Conservation (phyloP, 176 grass and related monocot species). For the Paspalum vaginatum region DNA sequence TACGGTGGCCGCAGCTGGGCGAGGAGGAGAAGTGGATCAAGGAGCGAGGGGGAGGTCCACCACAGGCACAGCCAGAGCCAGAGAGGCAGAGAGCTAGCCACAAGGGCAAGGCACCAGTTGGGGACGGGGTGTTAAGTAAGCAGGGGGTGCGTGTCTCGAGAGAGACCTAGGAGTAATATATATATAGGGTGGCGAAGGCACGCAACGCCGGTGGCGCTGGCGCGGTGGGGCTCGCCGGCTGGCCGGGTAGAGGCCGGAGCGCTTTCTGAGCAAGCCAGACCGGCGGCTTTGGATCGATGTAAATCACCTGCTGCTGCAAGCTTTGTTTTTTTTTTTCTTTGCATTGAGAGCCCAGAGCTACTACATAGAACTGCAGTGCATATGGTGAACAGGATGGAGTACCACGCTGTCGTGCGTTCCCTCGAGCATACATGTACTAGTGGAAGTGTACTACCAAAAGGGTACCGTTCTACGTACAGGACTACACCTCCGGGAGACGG, state of each 20-base stretch:
- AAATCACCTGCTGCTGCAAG: conserved; percentile 5
- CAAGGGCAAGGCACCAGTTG: conserved; percentile 2
- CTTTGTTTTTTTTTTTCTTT: conserved; percentile 21
- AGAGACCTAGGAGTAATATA: conserved; percentile 54
- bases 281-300: neutral
- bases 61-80: too few relatives aligned
- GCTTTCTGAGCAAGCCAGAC: conserved; percentile 25
- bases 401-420: neutral
- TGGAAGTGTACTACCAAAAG: neutral
- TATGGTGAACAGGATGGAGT: neutral
- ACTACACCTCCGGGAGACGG: neutral
- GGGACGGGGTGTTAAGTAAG: conserved; percentile 55
- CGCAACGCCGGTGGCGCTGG: conserved; percentile 12
- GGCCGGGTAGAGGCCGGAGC: conserved; percentile 7
- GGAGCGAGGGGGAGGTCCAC: conserved; percentile 39
- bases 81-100: too few relatives aligned
- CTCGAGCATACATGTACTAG: neutral
- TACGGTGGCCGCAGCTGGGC: too few relatives aligned
- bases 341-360: neutral
- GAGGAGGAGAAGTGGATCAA: conserved; percentile 26
- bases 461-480: neutral
- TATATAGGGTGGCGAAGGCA: conserved; percentile 40
- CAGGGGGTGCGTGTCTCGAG: conserved; percentile 57
- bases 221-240: conserved; percentile 29
- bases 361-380: neutral